A percentile compares a stretch with the other conserved stretches of the same genome.
Conservation (phyloP, 2,329 filamentous ascomycete species). For the Penicillium paneum region DNA sequence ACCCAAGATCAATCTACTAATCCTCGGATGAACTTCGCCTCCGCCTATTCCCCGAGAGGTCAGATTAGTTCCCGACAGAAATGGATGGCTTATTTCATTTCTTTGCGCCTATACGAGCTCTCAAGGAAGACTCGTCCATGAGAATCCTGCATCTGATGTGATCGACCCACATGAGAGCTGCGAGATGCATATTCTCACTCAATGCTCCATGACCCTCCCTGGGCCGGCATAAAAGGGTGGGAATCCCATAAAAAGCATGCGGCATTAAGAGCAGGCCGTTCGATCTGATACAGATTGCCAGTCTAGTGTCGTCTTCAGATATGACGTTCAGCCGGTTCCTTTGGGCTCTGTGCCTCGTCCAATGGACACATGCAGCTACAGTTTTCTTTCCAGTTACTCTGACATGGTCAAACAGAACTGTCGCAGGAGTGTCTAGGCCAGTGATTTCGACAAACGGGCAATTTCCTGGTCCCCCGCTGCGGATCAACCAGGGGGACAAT, state of each 20-base stretch:
- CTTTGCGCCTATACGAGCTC: neutral
- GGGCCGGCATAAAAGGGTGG: neutral
- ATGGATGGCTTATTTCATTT: neutral
- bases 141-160: neutral
- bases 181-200: slow-evolving; percentile 1
- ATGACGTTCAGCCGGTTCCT: slow-evolving; percentile 9
- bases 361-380: slow-evolving; percentile 15
- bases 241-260: neutral
- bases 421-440: slow-evolving; percentile 25
- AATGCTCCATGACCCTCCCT: neutral
- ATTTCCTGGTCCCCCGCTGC: slow-evolving; percentile 28
- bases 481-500: slow-evolving; percentile 28
- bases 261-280: neutral
- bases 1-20: slow-evolving; percentile 5
- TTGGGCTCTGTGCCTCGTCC: slow-evolving; percentile 10
- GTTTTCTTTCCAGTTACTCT: slow-evolving; percentile 21
- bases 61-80: slow-evolving; percentile 1
- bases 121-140: neutral
- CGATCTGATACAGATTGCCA: neutral
- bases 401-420: slow-evolving; percentile 25
- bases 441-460: slow-evolving; percentile 30
- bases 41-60: neutral
- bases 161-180: neutral
- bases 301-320: neutral
- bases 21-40: slow-evolving; percentile 2